Base-by-base conservation (phyloP, 2,329 filamentous ascomycete genomes). In the Colletotrichum sp. region DNA sequence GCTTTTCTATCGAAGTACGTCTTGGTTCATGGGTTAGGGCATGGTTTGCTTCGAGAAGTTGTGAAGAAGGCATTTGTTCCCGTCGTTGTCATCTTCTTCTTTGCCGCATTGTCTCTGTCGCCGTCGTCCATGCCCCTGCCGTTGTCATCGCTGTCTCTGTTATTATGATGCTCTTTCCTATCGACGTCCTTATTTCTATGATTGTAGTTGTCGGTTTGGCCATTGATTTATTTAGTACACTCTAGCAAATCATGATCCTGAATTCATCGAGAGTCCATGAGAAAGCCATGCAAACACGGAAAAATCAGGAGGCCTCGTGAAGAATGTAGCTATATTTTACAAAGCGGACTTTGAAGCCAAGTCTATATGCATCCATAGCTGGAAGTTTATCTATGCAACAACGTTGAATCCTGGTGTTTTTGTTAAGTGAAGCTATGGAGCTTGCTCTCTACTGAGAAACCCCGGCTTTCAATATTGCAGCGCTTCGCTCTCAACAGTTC, bases 31-130 rank as follows among this genome's bases (percentile, higher is more conserved):
- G 36, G 2, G 2, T 4, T 3, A 1, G 7, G 36, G 14, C 16
- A 39, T 39, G 4, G 1, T 39, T 39, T 16, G 16, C 7, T 0
- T 9, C 0, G 36, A 5, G 0, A 16, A 4, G 36, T 39, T 18
- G 14, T 0, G 36, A 18, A 39, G 0, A 18, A 39, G 16, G 36
- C 36, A 2, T 18, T 18, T 1, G 16, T 18, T 2, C 36, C 36
- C 36, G 16, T 39, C 36, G 0, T 39, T 36, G 34, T 39, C 14
- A 1, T 39, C 14, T 39, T 39, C 0, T 18, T 36, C 34, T 39
- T 28, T 39, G 36, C 14, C 14, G 14, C 34, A 1, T 18, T 18
- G 36, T 39, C 36, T 9, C 36, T 18, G 36, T 0, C 16, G 8
- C 8, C 36, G 16, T 43, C 36, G 36, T 43, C 36, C 16, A 0